Conservation (phyloP, 306 rosid genomes). For the Mucuna pruriens region DNA sequence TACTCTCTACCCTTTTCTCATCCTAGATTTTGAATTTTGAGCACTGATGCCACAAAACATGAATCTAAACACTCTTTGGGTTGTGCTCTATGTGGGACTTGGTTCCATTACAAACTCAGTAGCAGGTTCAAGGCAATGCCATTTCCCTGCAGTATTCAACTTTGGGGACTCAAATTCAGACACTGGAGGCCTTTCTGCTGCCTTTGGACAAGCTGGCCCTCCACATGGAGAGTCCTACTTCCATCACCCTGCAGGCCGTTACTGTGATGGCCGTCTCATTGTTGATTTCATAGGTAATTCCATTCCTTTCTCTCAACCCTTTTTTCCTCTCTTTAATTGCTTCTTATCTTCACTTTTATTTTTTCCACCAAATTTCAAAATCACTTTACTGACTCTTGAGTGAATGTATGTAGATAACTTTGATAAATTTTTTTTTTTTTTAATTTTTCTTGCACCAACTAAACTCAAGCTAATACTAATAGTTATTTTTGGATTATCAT, state of each 20-base stretch:
- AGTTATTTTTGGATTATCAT: too few relatives aligned
- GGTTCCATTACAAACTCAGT: slow-evolving; percentile 30
- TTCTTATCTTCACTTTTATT: not conserved
- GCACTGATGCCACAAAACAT: not conserved
- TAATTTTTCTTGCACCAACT: not conserved
- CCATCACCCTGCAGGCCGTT: slow-evolving; percentile 70
- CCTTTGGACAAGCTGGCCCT: slow-evolving; percentile 74
- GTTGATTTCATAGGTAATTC: slow-evolving; percentile 68
- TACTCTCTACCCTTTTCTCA: not conserved
- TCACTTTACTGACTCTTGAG: not conserved
- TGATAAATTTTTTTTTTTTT: not conserved
- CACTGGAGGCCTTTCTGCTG: slow-evolving; percentile 94
- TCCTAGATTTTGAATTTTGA: not conserved
- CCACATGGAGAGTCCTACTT: slow-evolving; percentile 69
- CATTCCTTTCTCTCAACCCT: not conserved
- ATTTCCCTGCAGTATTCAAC: slow-evolving; percentile 85
- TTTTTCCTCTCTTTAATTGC: not conserved
- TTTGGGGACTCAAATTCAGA: slow-evolving; percentile 94
- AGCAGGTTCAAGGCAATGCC: slow-evolving; percentile 43
- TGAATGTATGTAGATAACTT: not conserved
- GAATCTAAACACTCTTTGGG: slow-evolving; percentile 30
- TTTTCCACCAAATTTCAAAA: not conserved
- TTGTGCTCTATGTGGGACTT: slow-evolving; percentile 34
- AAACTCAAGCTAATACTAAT: not conserved
- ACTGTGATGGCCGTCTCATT: slow-evolving; percentile 73